Evolutionary conservation across 1,284 basidiomycete genomes (phyloP), one percentile per base, ranked within the genome.

Genomic region (Ganoderma multipileum): DNA sequence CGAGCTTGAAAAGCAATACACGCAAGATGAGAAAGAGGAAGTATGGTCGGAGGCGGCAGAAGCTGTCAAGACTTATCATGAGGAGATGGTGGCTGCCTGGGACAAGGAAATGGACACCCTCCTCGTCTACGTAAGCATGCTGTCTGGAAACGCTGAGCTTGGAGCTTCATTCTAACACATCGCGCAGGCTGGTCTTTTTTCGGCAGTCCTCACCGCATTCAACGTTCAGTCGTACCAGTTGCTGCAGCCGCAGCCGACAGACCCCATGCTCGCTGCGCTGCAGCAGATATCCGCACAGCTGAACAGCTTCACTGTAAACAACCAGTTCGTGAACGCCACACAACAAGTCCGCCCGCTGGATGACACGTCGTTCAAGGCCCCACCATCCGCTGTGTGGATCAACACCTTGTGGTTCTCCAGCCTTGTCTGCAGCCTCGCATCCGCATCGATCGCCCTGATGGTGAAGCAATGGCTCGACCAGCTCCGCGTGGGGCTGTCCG

Each of bases 401-500:
- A 73, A 73, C 59, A 55, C 61, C 1, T 66, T 74, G 16, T 74
- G 73, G 73, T 73, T 73, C 60, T 39, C 62, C 11, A 72, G 72
- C 61, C 66, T 74, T 7, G 39, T 73, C 7, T 59, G 59, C 42
- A 71, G 68, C 57, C 65, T 73, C 28, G 61, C 70, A 0, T 47
- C 72, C 12, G 70, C 73, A 2, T 63, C 67, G 1, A 60, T 68
- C 23, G 70, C 68, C 7, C 66, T 74, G 11, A 42, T 71, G 18
- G 73, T 68, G 36, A 74, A 73, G 61, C 72, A 74, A 33, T 74
- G 73, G 73, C 52, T 71, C 0, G 64, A 69, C 26, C 55, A 70
- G 42, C 28, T 39, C 16, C 63, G 23, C 8, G 30, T 36, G 2
- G 61, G 61, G 9, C 63, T 70, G n/a, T 42, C 55, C 1, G 65